These are phyloP conservation scores for Termitomyces sp. DNA, from an alignment of 768 basidiomycete species.

Conservation along the genomic window DNA sequence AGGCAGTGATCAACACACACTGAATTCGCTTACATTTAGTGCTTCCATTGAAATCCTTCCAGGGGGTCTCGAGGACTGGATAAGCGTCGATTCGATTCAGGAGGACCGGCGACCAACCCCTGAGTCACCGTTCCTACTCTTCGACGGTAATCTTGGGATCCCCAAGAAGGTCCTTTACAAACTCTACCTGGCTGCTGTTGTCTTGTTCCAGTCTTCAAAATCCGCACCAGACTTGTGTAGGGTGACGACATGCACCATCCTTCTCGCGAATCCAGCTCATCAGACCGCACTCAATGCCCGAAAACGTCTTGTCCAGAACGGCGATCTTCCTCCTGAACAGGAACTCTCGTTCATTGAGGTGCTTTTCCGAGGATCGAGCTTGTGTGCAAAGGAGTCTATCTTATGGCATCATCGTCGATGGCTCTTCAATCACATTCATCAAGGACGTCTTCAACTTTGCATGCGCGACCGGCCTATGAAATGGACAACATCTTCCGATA, in stretches of 20 bases:
- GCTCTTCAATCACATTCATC: constrained; percentile 42
- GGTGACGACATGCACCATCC: constrained; percentile 42
- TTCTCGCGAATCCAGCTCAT: constrained; percentile 67
- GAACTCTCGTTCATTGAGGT: constrained; percentile 48
- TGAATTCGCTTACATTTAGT: constrained; percentile 21
- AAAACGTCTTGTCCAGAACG: constrained; percentile 45
- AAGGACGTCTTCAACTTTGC: constrained; percentile 7
- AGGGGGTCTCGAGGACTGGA: constrained; percentile 50
- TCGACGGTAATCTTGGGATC: constrained; percentile 61
- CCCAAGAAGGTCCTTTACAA: constrained; percentile 54
- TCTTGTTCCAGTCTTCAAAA: constrained; percentile 28
- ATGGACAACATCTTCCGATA: constrained; percentile 25
- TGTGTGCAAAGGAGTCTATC: constrained; percentile 62
- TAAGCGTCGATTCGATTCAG: constrained; percentile 14
- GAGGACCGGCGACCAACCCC: constrained; percentile 19
- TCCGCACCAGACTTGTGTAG: constrained; percentile 16
- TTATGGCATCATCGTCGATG: constrained; percentile 73
- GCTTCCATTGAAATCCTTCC: constrained; percentile 61
- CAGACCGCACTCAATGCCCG: constrained; percentile 63
- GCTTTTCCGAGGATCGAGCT: constrained; percentile 46
- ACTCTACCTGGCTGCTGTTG: constrained; percentile 45
- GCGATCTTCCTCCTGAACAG: constrained; percentile 29
- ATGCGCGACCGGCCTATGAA: constrained; percentile 1
- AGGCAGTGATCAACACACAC: background rate
- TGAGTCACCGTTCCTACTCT: constrained; percentile 49